These are phyloP conservation scores for Plasmodium knowlesi DNA, from an alignment of 169 alveolate species.

Conservation along the genomic window DNA sequence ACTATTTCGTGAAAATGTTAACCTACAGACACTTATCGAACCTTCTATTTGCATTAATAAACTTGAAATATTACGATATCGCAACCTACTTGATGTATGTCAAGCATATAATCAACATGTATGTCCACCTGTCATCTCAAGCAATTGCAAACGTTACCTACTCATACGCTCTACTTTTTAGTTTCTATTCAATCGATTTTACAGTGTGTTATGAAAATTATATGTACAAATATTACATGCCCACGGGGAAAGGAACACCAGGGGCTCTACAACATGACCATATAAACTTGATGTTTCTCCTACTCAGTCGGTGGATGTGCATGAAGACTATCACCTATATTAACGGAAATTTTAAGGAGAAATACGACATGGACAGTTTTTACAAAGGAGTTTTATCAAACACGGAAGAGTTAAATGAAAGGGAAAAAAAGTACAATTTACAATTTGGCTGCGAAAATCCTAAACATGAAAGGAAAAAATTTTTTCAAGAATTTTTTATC, in stretches of 20 bases:
- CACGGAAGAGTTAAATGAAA: slow-evolving; percentile 28
- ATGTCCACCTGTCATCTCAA: slow-evolving; percentile 52
- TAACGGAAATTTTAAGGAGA: not conserved
- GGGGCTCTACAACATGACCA: not conserved
- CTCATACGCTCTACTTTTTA: slow-evolving; percentile 34
- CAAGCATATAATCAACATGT: slow-evolving; percentile 52
- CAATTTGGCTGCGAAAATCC: not conserved
- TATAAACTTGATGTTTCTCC: slow-evolving; percentile 52
- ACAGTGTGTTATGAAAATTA: slow-evolving; percentile 40
- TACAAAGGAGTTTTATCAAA: slow-evolving; percentile 43
- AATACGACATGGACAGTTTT: slow-evolving; percentile 25
- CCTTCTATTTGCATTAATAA: slow-evolving; percentile 42
- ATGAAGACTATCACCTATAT: slow-evolving; percentile 1
- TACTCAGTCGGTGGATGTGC: slow-evolving; percentile 57
- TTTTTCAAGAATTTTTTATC: slow-evolving; percentile 60
- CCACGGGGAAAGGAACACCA: not conserved
- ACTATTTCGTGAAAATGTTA: slow-evolving; percentile 57
- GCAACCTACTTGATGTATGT: slow-evolving; percentile 33
- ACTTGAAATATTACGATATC: slow-evolving; percentile 60
- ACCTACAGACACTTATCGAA: slow-evolving; percentile 63
- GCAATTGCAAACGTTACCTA: slow-evolving; percentile 45
- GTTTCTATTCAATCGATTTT: slow-evolving; percentile 65
- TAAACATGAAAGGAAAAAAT: not conserved
- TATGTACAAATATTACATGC: slow-evolving; percentile 35
- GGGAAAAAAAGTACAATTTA: slow-evolving; percentile 14